A percentile compares a stretch with the other conserved stretches of the same genome.
phyloP scores from a whole-genome alignment of 371 early-diverging fungal species.

The Mucor piriformis region DNA sequence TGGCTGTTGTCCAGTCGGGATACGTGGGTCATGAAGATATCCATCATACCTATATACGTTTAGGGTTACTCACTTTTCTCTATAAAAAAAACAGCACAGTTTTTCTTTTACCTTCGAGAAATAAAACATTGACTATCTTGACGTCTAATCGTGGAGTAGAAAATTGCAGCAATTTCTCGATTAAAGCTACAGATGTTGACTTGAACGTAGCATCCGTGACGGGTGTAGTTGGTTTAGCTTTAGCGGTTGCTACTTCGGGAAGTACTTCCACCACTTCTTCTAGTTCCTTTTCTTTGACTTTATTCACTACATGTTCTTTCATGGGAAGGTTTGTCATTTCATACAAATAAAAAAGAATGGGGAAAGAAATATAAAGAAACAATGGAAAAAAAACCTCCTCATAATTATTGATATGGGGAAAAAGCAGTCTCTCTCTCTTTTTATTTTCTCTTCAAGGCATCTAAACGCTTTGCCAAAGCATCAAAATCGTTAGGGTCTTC shows the following conservation, averaged over 20 bases:
- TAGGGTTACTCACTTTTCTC: neutral
- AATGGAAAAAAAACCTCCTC: neutral
- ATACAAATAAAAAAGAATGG: neutral
- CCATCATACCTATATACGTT: slow-evolving; percentile 43
- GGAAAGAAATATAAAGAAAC: neutral
- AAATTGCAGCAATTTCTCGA: slow-evolving; percentile 44
- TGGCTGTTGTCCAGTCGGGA: slow-evolving; percentile 23
- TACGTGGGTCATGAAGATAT: slow-evolving; percentile 49
- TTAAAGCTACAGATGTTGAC: slow-evolving; percentile 43
- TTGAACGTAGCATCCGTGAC: slow-evolving; percentile 29
- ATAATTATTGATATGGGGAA: neutral
- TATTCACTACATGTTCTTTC: neutral
- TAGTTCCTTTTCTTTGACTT: neutral
- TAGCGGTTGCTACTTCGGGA: slow-evolving; percentile 3
- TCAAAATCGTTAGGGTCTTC: slow-evolving; percentile 59
- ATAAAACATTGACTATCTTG: slow-evolving; percentile 48
- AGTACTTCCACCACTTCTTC: slow-evolving; percentile 12
- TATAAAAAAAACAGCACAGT: too few species aligned
- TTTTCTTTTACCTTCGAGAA: slow-evolving; percentile 55
- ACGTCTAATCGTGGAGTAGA: slow-evolving; percentile 43
- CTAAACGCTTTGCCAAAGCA: slow-evolving; percentile 70
- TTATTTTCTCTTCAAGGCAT: slow-evolving; percentile 66
- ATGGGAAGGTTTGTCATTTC: slow-evolving; percentile 1
- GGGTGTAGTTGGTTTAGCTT: neutral
- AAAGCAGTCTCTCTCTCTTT: slow-evolving; percentile 16